A percentile compares a stretch with the other conserved stretches of the same genome.
phyloP scores from a whole-genome alignment of 805 yeast genomes.

The Naumovozyma castellii region DNA sequence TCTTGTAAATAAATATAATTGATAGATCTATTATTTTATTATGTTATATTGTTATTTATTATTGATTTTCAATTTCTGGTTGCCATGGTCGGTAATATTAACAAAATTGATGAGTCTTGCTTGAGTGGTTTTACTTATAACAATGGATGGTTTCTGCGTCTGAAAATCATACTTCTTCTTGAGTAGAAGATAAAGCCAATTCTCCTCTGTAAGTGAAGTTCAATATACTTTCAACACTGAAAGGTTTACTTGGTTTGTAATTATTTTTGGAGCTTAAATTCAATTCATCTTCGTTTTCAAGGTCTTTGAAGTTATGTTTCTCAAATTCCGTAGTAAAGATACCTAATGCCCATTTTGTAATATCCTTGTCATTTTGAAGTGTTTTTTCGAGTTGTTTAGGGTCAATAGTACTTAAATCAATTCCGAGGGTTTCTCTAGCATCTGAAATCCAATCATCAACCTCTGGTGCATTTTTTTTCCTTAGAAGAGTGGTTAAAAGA shows the following conservation, averaged over 20 bases:
- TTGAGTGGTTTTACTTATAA: too few species aligned
- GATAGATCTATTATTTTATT: neutral
- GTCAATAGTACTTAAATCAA: slow-evolving; percentile 21
- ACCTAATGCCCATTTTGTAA: slow-evolving; percentile 59
- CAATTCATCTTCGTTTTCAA: slow-evolving; percentile 46
- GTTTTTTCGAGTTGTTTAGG: slow-evolving; percentile 20
- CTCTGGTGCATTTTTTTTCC: slow-evolving; percentile 86
- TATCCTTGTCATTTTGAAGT: slow-evolving; percentile 44
- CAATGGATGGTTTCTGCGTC: too few species aligned
- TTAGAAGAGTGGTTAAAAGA: slow-evolving; percentile 67
- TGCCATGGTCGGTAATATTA: too few species aligned
- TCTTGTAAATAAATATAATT: neutral
- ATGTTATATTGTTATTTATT: neutral
- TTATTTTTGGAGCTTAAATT: slow-evolving; percentile 47
- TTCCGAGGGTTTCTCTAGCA: slow-evolving; percentile 30
- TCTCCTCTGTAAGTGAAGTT: slow-evolving; percentile 40
- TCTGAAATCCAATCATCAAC: slow-evolving; percentile 74
- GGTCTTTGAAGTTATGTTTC: slow-evolving; percentile 52
- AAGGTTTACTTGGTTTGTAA: slow-evolving; percentile 23
- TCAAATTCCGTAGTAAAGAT: slow-evolving; percentile 45
- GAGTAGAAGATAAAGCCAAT: neutral
- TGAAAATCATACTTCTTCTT: too few species aligned
- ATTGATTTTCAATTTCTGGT: neutral
- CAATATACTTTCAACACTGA: slow-evolving; percentile 33
- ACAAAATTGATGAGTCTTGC: too few species aligned